Base-by-base conservation (phyloP, 2,329 filamentous ascomycete genomes). In the Colletotrichum caudatum region DNA sequence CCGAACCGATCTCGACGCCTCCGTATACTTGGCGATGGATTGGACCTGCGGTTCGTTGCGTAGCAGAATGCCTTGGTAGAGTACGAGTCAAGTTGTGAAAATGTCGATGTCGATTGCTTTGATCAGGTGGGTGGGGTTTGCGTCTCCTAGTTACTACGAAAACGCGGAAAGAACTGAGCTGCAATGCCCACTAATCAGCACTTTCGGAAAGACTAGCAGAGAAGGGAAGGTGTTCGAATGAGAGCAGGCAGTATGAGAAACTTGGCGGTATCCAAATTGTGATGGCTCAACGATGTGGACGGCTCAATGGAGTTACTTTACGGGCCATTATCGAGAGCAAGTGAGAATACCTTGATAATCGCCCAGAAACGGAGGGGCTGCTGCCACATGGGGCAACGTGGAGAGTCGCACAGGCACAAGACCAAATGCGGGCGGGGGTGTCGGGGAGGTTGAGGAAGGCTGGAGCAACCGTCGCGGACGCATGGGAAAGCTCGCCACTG, bases 11-110 rank as follows among this genome's bases (percentile, higher is more conserved):
- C 41, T 46, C 60, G 57, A 64, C 41, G 69, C 69, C 69, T 60
- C 11, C 65, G 65, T 72, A 33, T 72, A 72, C 69, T 69, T 69
- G 69, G 69, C 65, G 65, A 61, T 64, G 53, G 35, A 56, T 59
- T 54, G 63, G 57, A 39, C 23, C 65, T 35, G 16, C 48, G 53
- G n/a, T 44, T 35, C 35, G 51, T 39, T 60, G 46, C 37, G 44
- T 46, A 39, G 57, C 46, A 14, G 44, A 37, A 48, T 23, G 5
- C 46, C 18, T 14, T 44, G 20, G 18, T 26, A 37, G 48, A 14
- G n/a, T 37, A 39, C 8, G 64, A 20, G n/a, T 26, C 23, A n/a
- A 57, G 57, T 12, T 50, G 23, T 41, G n/a, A 20, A 23, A 51
- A 20, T 16, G 33, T 29, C 20, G 29, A n/a, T 51, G 35, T 44